Base-by-base conservation (phyloP, 768 basidiomycete genomes). In the Saitozyma sp. region DNA sequence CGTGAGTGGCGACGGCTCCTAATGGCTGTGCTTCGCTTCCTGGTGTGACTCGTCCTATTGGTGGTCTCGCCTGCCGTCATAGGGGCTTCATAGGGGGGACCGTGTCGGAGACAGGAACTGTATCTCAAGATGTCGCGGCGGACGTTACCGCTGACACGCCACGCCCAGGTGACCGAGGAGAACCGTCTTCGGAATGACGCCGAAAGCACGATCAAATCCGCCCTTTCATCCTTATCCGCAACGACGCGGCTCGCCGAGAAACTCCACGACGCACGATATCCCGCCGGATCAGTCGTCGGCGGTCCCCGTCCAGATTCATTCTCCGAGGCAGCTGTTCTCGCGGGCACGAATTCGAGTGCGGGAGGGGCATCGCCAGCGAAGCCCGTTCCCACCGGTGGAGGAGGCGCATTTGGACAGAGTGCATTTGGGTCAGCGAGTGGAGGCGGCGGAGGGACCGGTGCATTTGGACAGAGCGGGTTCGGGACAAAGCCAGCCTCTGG, bases 1-100 rank as follows among this genome's bases (percentile, higher is more conserved):
- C 77, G 91, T 91, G 67, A 66, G 45, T 46, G 45, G 13, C n/a
- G 45, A 46, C n/a, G 45, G 45, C 45, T 46, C n/a, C n/a, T 46
- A 1, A 2, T 49, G 19, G 5, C 41, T 4, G 5, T 2, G 50
- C 40, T 14, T 19, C 6, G 8, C 50, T 60, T 3, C 3, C 6
- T 2, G 7, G 2, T 53, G 13, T 53, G 16, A n/a, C 14, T 37
- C 14, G 16, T 17, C 51, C 13, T 37, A 53, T 53, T 13, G 13
- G 2, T n/a, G 3, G 51, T 7, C 16, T 37, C 3, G 6, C 4
- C 6, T 53, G 13, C 29, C 51, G 14, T 37, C 29, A 29, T 29
- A 29, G 2, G 29, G 29, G 2, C 51, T 1, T 37, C 29, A 29
- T 29, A 29, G 2, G 29, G 29, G 2, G 29, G 29, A 29, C 2